These are phyloP conservation scores for Penicillium egyptiacum DNA, from an alignment of 495 filamentous ascomycete genomes.

Conservation along the genomic window DNA sequence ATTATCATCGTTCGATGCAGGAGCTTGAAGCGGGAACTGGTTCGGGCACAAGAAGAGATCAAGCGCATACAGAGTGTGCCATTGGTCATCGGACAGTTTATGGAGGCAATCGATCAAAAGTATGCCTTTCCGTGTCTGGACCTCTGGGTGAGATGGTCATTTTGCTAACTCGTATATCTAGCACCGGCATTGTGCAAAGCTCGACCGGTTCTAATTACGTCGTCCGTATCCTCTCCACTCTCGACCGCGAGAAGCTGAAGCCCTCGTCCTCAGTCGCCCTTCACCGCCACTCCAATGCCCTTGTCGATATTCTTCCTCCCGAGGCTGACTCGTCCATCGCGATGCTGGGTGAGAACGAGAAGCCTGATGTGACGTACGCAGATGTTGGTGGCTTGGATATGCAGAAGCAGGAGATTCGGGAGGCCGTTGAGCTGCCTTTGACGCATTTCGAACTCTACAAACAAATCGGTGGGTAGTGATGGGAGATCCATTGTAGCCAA, in stretches of 20 bases:
- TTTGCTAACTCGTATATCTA: conserved; percentile 41
- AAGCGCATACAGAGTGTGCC: conserved; percentile 99
- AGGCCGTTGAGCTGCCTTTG: conserved; percentile 93
- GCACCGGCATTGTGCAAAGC: conserved; percentile 97
- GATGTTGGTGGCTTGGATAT: conserved; percentile 98
- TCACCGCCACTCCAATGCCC: conserved; percentile 92
- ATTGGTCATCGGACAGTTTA: conserved; percentile 97
- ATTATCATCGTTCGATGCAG: conserved; percentile 42
- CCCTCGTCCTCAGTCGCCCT: conserved; percentile 96
- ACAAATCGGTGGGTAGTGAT: conserved; percentile 67
- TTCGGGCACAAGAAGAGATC: conserved; percentile 98
- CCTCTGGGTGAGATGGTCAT: background rate
- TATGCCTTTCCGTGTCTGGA: conserved; percentile 42
- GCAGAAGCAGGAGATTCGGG: conserved; percentile 99
- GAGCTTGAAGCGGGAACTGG: conserved; percentile 94
- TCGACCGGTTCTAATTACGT: conserved; percentile 99
- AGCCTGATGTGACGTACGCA: conserved; percentile 97
- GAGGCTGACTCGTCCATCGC: conserved; percentile 98
- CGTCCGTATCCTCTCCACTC: conserved; percentile 95
- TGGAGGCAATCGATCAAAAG: conserved; percentile 99
- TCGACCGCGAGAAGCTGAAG: conserved; percentile 96
- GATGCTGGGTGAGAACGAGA: conserved; percentile 94
- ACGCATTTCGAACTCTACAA: conserved; percentile 98
- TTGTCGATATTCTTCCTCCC: conserved; percentile 96
- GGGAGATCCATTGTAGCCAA: background rate